These are phyloP conservation scores for Sideroxylon spinosum DNA, from an alignment of 179 eudicot genomes.

Conservation along the genomic window DNA sequence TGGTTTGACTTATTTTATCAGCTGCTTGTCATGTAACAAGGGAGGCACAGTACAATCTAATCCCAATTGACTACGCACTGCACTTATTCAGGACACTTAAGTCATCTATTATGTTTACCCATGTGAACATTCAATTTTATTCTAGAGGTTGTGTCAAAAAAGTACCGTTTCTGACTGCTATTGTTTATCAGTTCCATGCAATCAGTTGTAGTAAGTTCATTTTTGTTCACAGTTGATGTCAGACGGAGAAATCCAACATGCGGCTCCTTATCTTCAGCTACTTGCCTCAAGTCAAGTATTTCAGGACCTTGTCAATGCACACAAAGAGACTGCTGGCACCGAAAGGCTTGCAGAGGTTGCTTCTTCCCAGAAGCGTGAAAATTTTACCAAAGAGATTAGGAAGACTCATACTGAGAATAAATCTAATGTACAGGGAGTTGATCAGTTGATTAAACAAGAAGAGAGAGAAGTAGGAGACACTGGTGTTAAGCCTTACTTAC, in stretches of 20 bases:
- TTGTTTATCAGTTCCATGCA: neutral
- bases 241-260: conserved; percentile 57
- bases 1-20: neutral
- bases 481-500: conserved; percentile 56
- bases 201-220: neutral
- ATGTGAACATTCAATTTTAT: neutral
- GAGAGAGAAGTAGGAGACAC: conserved; percentile 69
- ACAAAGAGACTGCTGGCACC: conserved; percentile 75
- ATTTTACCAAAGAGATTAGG: conserved; percentile 37
- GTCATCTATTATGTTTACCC: neutral
- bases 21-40: too few species aligned
- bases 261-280: conserved; percentile 55
- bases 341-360: conserved; percentile 40
- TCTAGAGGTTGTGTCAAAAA: too few species aligned
- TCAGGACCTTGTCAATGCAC: conserved; percentile 58
- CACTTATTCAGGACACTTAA: too few species aligned
- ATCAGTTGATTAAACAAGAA: conserved; percentile 67
- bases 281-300: conserved; percentile 53
- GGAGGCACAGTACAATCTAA: too few species aligned
- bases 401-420: conserved; percentile 24
- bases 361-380: conserved; percentile 20
- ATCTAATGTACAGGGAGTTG: conserved; percentile 26
- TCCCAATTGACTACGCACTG: too few species aligned
- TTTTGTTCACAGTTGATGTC: conserved; percentile 51
- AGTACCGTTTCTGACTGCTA: neutral